These are phyloP conservation scores for Phlegmacium glaucopus DNA, from an alignment of 768 basidiomycete species.

Conservation along the genomic window DNA sequence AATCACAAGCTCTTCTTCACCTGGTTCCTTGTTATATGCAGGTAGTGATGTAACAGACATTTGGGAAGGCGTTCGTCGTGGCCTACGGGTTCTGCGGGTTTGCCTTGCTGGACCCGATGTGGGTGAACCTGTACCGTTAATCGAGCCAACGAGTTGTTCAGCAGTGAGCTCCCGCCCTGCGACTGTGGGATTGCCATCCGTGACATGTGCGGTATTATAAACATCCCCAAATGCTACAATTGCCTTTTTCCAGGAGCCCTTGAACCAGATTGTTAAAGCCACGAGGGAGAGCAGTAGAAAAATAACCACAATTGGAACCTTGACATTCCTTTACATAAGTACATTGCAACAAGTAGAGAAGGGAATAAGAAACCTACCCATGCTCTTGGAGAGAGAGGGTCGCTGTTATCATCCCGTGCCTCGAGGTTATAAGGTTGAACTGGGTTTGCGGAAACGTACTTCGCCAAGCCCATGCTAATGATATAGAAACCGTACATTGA, in stretches of 20 bases:
- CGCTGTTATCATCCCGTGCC: not conserved
- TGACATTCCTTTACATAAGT: not conserved
- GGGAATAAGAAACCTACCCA: slow-evolving; percentile 10
- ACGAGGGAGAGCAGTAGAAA: slow-evolving; percentile 23
- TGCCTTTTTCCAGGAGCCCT: slow-evolving; percentile 4
- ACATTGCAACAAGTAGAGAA: not conserved
- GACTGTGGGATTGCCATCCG: slow-evolving; percentile 23
- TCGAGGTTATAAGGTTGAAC: slow-evolving; percentile 5
- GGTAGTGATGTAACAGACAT: slow-evolving; percentile 77
- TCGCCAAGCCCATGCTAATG: not conserved
- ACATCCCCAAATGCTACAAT: slow-evolving; percentile 3
- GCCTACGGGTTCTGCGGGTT: slow-evolving; percentile 32
- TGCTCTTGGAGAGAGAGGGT: slow-evolving; percentile 10
- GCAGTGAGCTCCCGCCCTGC: slow-evolving; percentile 39
- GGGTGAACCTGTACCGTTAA: slow-evolving; percentile 25
- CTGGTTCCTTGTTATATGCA: slow-evolving; percentile 80
- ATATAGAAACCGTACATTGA: not conserved
- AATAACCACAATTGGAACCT: slow-evolving; percentile 30
- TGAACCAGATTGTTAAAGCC: slow-evolving; percentile 17
- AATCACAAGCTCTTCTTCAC: slow-evolving; percentile 78
- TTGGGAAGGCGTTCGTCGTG: slow-evolving; percentile 71
- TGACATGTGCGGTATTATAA: slow-evolving; percentile 4
- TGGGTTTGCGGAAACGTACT: slow-evolving; percentile 1
- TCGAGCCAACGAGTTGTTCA: slow-evolving; percentile 49
- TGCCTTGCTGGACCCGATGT: slow-evolving; percentile 22